phyloP scores from a whole-genome alignment of 2,329 filamentous ascomycete species.

The Penicillium sp. region DNA sequence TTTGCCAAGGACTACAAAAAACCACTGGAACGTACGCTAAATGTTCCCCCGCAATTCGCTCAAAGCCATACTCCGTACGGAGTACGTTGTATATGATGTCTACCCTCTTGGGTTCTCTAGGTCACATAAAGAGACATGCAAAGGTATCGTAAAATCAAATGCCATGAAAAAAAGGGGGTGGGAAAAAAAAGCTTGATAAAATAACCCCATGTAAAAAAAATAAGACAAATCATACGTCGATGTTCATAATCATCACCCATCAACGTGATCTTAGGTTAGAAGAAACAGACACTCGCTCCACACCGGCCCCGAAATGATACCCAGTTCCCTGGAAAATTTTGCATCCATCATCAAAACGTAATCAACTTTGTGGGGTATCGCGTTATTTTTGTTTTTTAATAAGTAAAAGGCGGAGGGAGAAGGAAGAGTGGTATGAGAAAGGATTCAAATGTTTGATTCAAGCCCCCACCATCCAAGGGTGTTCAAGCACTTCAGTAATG shows the following conservation, averaged over 20 bases:
- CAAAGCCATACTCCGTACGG: not conserved
- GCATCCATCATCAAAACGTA: conserved; percentile 21
- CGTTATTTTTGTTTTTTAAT: conserved; percentile 21
- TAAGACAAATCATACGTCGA: not conserved
- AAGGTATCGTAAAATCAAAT: conserved; percentile 9
- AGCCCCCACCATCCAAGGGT: conserved; percentile 67
- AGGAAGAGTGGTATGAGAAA: not conserved
- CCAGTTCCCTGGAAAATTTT: conserved; percentile 4
- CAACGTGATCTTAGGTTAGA: not conserved
- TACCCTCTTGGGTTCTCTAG: conserved; percentile 1
- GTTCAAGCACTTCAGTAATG: conserved; percentile 84
- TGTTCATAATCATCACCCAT: conserved; percentile 10
- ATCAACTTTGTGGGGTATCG: conserved; percentile 31
- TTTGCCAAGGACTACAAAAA: not conserved
- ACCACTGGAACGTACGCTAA: not conserved
- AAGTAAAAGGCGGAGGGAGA: conserved; percentile 1
- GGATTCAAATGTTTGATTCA: conserved; percentile 12
- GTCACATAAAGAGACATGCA: conserved; percentile 8
- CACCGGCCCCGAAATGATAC: conserved; percentile 10
- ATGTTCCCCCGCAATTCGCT: conserved; percentile 4
- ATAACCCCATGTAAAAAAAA: not conserved
- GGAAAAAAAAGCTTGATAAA: not conserved
- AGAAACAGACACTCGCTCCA: not conserved
- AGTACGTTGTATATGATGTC: not conserved
- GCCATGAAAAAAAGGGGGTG: not conserved